These are phyloP conservation scores for Aspergillus thermomutatus DNA, from an alignment of 2,329 filamentous ascomycete species.

Conservation along the genomic window DNA sequence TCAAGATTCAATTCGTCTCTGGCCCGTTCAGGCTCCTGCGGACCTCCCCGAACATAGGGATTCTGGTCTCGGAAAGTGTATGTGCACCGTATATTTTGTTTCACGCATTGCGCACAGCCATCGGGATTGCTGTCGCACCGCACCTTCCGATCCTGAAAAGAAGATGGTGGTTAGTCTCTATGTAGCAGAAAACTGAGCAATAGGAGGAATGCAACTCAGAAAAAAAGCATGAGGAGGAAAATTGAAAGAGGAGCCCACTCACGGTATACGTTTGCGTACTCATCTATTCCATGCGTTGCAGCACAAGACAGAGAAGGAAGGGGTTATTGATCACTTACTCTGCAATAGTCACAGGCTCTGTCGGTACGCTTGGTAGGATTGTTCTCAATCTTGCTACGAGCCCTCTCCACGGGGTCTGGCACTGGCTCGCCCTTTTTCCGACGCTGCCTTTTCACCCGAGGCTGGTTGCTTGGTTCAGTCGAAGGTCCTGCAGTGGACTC, in stretches of 20 bases:
- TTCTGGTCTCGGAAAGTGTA: slow-evolving; percentile 24
- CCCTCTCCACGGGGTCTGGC: slow-evolving; percentile 20
- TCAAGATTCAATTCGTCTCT: neutral
- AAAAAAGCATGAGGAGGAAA: neutral
- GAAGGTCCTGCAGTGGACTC: neutral
- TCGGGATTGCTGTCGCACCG: slow-evolving; percentile 18
- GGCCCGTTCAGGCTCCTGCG: neutral
- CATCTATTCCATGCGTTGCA: neutral
- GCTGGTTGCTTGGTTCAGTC: slow-evolving; percentile 51
- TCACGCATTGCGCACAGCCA: slow-evolving; percentile 18
- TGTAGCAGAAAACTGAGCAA: neutral
- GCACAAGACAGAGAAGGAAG: neutral
- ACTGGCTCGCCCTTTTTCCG: slow-evolving; percentile 16
- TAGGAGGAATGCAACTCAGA: neutral
- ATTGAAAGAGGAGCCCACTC: neutral
- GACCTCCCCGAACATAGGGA: slow-evolving; percentile 19
- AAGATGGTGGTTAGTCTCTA: neutral
- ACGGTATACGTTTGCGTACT: neutral
- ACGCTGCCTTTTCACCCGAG: slow-evolving; percentile 13
- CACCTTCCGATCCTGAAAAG: slow-evolving; percentile 19
- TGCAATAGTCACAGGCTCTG: slow-evolving; percentile 30
- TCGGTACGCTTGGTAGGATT: slow-evolving; percentile 11
- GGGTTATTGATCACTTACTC: slow-evolving; percentile 14
- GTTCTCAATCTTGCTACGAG: slow-evolving; percentile 14
- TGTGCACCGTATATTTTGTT: slow-evolving; percentile 12